Evolutionary conservation across 1,284 basidiomycete species (phyloP).

Genomic region (Trametes pubescens): DNA sequence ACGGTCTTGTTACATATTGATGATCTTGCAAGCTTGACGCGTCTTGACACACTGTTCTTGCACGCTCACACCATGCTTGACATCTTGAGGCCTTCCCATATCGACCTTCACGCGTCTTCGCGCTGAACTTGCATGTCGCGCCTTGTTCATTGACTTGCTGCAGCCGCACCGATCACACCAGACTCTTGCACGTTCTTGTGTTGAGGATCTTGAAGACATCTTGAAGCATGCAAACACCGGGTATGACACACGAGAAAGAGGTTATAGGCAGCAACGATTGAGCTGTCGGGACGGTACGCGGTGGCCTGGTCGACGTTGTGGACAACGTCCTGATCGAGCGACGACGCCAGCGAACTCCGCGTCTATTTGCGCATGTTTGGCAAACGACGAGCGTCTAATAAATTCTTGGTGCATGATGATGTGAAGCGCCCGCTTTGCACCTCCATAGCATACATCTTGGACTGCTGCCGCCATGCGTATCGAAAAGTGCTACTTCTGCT

Average conservation of each 20-base stretch:
- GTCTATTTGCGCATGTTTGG: slow-evolving; percentile 26
- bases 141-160: neutral
- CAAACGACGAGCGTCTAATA: slow-evolving; percentile 22
- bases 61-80: neutral
- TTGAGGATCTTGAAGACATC: slow-evolving; percentile 5
- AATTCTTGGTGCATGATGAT: slow-evolving; percentile 22
- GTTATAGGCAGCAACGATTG: neutral
- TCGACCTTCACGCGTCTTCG: neutral
- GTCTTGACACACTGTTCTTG: neutral
- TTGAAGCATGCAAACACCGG: slow-evolving; percentile 1
- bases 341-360: neutral
- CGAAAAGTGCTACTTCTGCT: slow-evolving; percentile 94
- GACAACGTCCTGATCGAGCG: slow-evolving; percentile 3
- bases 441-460: slow-evolving; percentile 18
- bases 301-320: slow-evolving; percentile 8
- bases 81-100: neutral
- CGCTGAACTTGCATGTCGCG: neutral
- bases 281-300: neutral
- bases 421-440: slow-evolving; percentile 7
- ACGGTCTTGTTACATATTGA: neutral
- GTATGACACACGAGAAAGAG: neutral
- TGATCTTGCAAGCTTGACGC: neutral
- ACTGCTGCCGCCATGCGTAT: slow-evolving; percentile 68
- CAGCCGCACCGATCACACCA: neutral
- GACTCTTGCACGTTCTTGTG: neutral